phyloP scores from a whole-genome alignment of 345 rosid genomes.

The Mercurialis annua region DNA sequence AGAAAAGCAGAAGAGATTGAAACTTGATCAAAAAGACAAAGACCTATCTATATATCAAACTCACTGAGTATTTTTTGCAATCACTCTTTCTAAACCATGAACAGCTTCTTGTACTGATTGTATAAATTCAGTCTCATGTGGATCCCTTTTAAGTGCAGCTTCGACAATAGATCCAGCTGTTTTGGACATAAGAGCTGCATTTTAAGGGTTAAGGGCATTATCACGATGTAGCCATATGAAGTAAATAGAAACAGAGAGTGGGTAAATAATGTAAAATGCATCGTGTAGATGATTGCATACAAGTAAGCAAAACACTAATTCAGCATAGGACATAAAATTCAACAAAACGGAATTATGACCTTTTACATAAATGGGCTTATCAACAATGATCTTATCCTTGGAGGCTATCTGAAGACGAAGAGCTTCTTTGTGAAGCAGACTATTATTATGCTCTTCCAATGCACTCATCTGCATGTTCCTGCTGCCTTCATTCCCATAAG shows the following conservation, averaged over 20 bases:
- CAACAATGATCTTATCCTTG: conserved; percentile 83
- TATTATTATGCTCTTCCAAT: conserved; percentile 92
- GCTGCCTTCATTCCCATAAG: conserved; percentile 99
- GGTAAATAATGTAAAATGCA: conserved; percentile 10
- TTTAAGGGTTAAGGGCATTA: conserved; percentile 29
- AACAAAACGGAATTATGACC: conserved; percentile 42
- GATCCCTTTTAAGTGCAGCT: conserved; percentile 86
- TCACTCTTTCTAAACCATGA: conserved; percentile 97
- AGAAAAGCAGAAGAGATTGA: not conserved
- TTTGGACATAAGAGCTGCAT: conserved; percentile 98
- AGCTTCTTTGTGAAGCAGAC: conserved; percentile 99
- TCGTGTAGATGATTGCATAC: conserved; percentile 1
- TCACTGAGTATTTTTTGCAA: conserved; percentile 94
- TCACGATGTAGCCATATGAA: conserved; percentile 7
- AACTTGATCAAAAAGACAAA: not conserved
- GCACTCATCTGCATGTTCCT: conserved; percentile 99
- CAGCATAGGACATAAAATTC: not conserved
- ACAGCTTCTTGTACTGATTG: conserved; percentile 94
- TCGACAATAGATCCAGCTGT: conserved; percentile 97
- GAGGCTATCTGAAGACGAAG: conserved; percentile 97
- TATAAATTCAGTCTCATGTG: conserved; percentile 87
- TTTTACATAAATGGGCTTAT: conserved; percentile 87
- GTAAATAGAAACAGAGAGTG: not conserved
- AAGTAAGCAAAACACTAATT: conserved; percentile 1
- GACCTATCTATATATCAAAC: conserved; percentile 33